Evolutionary conservation across 768 basidiomycete species (phyloP).

Genomic region (Candolleomyces eurysporus): DNA sequence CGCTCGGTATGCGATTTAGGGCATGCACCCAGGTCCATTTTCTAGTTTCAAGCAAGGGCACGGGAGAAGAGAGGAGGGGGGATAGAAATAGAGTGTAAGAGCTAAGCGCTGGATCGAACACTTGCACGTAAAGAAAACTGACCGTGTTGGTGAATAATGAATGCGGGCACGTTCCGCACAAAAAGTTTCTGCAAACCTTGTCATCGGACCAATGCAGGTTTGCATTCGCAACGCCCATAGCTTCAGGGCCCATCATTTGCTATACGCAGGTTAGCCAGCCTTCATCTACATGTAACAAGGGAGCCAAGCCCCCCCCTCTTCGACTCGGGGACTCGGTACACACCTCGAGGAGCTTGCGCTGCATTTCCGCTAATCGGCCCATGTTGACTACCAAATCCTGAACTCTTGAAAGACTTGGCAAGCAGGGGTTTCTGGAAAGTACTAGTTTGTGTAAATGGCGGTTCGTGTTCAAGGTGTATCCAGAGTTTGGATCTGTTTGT

Average conservation of each 20-base stretch:
- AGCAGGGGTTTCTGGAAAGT: background rate
- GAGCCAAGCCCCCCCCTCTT: too few species aligned
- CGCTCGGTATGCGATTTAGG: slow-evolving; percentile 95
- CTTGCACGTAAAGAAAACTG: slow-evolving; percentile 25
- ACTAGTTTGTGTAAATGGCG: slow-evolving; percentile 1
- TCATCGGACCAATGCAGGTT: slow-evolving; percentile 94
- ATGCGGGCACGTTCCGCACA: slow-evolving; percentile 99
- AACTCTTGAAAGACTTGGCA: too few species aligned
- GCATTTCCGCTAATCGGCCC: slow-evolving; percentile 97
- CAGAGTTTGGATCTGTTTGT: slow-evolving; percentile 16
- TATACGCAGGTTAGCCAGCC: slow-evolving; percentile 31
- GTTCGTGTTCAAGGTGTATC: slow-evolving; percentile 6
- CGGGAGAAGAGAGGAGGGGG: background rate
- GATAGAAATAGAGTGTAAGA: background rate
- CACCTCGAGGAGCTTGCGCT: slow-evolving; percentile 81
- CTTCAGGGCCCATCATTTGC: slow-evolving; percentile 99
- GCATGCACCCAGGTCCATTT: slow-evolving; percentile 99
- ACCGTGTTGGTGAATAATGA: slow-evolving; percentile 98
- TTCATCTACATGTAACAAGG: slow-evolving; percentile 14
- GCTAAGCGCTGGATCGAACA: too few species aligned
- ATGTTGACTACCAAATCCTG: slow-evolving; percentile 42
- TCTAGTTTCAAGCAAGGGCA: slow-evolving; percentile 45
- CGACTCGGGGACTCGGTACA: slow-evolving; percentile 4
- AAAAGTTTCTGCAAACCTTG: slow-evolving; percentile 97
- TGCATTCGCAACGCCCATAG: slow-evolving; percentile 93